Conservation (phyloP, 805 yeast genomes). For the Lipomyces yamanashiensis region DNA sequence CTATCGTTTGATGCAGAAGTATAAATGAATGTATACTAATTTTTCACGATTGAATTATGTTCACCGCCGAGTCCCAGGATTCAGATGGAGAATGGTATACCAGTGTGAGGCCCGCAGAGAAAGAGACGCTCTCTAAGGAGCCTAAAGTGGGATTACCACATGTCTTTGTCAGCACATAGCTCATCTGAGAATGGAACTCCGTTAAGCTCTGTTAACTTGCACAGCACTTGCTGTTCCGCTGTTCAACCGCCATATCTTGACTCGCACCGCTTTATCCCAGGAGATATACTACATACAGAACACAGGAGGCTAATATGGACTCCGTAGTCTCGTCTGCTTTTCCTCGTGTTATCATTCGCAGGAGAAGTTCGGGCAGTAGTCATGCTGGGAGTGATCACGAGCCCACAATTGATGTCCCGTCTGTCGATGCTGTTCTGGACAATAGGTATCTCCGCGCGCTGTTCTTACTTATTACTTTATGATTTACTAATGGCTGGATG, state of each 20-base stretch:
- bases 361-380: conserved; percentile 20
- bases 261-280: too few species aligned
- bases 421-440: conserved; percentile 20
- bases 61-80: background rate
- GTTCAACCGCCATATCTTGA: too few species aligned
- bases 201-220: too few species aligned
- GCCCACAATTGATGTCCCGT: conserved; percentile 23
- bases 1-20: background rate
- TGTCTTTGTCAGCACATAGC: too few species aligned
- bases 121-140: too few species aligned
- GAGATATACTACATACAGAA: background rate
- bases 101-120: background rate
- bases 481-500: too few species aligned
- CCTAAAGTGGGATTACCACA: too few species aligned
- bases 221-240: too few species aligned
- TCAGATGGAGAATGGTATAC: background rate
- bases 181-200: too few species aligned
- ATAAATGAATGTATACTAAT: background rate
- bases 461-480: background rate
- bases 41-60: background rate
- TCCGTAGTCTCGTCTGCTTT: background rate
- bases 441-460: conserved; percentile 17
- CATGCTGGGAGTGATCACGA: conserved; percentile 34
- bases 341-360: background rate
- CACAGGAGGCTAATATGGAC: background rate